These are phyloP conservation scores for Kondoa subrosea DNA, from an alignment of 768 basidiomycete species.

Conservation along the genomic window DNA sequence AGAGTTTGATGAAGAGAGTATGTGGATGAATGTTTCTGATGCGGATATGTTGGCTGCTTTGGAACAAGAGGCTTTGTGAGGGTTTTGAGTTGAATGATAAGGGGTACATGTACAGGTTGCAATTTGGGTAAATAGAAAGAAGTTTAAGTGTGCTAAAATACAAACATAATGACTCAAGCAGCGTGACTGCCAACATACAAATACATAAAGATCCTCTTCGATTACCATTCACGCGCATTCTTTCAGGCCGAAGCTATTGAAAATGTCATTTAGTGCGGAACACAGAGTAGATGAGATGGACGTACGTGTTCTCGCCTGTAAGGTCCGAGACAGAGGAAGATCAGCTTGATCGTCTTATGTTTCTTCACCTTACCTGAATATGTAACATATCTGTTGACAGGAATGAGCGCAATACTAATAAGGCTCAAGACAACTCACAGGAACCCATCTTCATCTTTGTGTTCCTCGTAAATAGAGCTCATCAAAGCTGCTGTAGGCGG, in stretches of 20 bases:
- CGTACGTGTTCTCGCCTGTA: neutral
- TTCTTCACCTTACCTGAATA: neutral
- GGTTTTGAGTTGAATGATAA: neutral
- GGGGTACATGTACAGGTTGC: neutral
- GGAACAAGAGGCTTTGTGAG: neutral
- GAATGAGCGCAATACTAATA: slow-evolving; percentile 46
- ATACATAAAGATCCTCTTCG: too few species aligned
- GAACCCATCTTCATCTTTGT: slow-evolving; percentile 99
- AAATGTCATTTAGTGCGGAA: neutral
- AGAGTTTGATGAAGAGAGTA: neutral
- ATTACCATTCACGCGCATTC: too few species aligned
- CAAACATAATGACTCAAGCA: too few species aligned
- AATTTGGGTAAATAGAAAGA: neutral
- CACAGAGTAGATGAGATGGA: neutral
- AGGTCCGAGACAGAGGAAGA: neutral
- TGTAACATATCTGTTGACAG: neutral
- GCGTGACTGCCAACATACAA: too few species aligned
- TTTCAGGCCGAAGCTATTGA: neutral
- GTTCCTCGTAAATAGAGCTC: slow-evolving; percentile 98
- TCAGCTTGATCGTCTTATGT: neutral
- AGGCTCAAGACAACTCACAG: slow-evolving; percentile 54
- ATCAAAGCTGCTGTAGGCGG: slow-evolving; percentile 96
- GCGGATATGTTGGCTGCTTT: neutral
- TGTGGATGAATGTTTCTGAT: neutral
- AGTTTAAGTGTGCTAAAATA: neutral